Conservation (phyloP, 345 rosid species). For the Isatis tinctoria region DNA sequence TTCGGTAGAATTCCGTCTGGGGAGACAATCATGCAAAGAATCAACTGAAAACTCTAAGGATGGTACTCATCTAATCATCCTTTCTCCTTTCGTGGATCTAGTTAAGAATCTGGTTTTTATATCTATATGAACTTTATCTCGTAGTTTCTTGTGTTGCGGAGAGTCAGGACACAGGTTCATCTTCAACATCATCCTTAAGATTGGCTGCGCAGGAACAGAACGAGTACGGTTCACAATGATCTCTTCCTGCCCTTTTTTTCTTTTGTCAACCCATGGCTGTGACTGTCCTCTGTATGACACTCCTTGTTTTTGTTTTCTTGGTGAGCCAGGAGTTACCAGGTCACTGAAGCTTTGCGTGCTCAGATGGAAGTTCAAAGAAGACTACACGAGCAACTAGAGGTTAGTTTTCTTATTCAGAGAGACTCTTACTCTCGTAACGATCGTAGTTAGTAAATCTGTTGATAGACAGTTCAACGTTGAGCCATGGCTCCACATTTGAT, state of each 20-base stretch:
- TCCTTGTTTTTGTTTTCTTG: neutral
- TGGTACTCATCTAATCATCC: slow-evolving; percentile 37
- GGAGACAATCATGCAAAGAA: slow-evolving; percentile 85
- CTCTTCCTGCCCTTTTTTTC: neutral
- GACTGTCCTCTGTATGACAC: neutral
- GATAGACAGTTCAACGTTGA: neutral
- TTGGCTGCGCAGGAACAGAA: slow-evolving; percentile 60
- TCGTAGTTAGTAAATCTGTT: neutral
- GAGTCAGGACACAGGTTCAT: slow-evolving; percentile 81
- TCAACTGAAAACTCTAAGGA: slow-evolving; percentile 76
- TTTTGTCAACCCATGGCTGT: no score
- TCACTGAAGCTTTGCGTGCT: slow-evolving; percentile 86
- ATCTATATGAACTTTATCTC: slow-evolving; percentile 5
- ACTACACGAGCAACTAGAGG: slow-evolving; percentile 96
- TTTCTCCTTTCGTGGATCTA: neutral
- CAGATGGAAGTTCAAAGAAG: slow-evolving; percentile 98
- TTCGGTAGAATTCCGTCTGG: slow-evolving; percentile 74
- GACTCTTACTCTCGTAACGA: neutral
- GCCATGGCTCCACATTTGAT: neutral
- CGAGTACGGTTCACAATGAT: slow-evolving; percentile 50
- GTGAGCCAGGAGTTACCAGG: slow-evolving; percentile 67
- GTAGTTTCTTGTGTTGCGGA: slow-evolving; percentile 74
- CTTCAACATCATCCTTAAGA: slow-evolving; percentile 62
- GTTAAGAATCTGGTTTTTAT: neutral
- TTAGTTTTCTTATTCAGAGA: slow-evolving; percentile 29